phyloP scores from a whole-genome alignment of 2,329 filamentous ascomycete genomes.

The Lasiodiplodia hormozganensis region DNA sequence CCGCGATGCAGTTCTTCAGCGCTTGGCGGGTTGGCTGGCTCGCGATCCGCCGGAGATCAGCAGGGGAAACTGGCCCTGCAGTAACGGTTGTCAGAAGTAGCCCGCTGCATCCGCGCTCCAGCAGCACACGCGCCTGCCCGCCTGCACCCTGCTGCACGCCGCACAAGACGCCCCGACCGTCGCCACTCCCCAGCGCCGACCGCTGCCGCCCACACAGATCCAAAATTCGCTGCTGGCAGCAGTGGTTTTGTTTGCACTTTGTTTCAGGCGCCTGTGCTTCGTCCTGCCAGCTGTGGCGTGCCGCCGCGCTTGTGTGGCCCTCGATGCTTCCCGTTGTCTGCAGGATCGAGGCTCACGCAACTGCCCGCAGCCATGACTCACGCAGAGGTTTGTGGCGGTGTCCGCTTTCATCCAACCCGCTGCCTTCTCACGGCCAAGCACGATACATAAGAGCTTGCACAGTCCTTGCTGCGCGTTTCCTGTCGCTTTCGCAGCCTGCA shows the following conservation, averaged over 20 bases:
- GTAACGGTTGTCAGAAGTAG: background rate
- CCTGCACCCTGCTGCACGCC: background rate
- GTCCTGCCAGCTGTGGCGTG: background rate
- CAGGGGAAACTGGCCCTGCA: conserved; percentile 22
- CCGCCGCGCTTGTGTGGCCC: background rate
- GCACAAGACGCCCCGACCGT: background rate
- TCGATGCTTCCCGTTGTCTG: background rate
- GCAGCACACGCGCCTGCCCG: background rate
- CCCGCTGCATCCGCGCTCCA: background rate
- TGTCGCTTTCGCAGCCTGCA: background rate
- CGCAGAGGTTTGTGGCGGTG: conserved; percentile 13
- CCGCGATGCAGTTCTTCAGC: conserved; percentile 11
- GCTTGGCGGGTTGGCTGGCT: conserved; percentile 3
- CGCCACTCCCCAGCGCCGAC: background rate
- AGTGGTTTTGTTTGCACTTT: background rate
- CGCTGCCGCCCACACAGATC: background rate
- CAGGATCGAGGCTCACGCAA: background rate
- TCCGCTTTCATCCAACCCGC: background rate
- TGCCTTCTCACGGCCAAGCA: background rate
- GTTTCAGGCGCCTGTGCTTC: background rate
- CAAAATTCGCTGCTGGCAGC: conserved; percentile 1
- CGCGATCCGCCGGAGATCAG: conserved; percentile 22
- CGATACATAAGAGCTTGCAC: conserved; percentile 1
- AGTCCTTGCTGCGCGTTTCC: background rate
- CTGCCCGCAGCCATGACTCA: background rate